Evolutionary conservation across 345 rosid species (phyloP).

Genomic region (Camelina hispida): DNA sequence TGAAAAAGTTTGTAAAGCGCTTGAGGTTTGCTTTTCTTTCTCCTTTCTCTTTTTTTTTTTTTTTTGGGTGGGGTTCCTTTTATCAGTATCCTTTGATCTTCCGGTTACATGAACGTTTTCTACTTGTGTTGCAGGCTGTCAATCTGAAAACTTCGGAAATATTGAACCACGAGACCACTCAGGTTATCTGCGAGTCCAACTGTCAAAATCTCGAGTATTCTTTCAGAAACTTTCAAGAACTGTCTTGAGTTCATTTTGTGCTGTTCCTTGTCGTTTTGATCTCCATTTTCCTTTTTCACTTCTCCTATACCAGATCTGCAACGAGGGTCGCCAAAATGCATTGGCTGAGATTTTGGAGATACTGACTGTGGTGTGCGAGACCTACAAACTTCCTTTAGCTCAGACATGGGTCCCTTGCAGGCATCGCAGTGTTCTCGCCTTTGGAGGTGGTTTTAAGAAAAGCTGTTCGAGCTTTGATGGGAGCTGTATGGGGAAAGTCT

Average conservation of each 20-base stretch:
- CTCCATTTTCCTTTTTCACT: conserved; percentile 35
- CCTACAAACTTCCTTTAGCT: conserved; percentile 87
- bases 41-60: conserved; percentile 23
- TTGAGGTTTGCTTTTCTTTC: conserved; percentile 69
- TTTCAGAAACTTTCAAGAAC: conserved; percentile 44
- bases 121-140: conserved; percentile 70
- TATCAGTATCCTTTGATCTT: background rate
- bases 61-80: background rate
- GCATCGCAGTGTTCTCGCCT: conserved; percentile 81
- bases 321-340: conserved; percentile 85
- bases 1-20: conserved; percentile 98
- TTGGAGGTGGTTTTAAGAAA: conserved; percentile 90
- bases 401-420: conserved; percentile 99
- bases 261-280: conserved; percentile 44
- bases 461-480: conserved; percentile 88
- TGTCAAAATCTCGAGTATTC: conserved; percentile 44
- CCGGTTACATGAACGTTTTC: background rate
- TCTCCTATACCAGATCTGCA: conserved; percentile 72
- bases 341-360: conserved; percentile 91
- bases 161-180: conserved; percentile 68
- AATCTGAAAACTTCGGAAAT: conserved; percentile 87
- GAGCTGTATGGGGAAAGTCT: conserved; percentile 84
- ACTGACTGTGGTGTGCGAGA: conserved; percentile 80
- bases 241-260: conserved; percentile 32
- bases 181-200: conserved; percentile 57